phyloP scores from a whole-genome alignment of 2,329 filamentous ascomycete genomes.

The Grosmannia clavigera region DNA sequence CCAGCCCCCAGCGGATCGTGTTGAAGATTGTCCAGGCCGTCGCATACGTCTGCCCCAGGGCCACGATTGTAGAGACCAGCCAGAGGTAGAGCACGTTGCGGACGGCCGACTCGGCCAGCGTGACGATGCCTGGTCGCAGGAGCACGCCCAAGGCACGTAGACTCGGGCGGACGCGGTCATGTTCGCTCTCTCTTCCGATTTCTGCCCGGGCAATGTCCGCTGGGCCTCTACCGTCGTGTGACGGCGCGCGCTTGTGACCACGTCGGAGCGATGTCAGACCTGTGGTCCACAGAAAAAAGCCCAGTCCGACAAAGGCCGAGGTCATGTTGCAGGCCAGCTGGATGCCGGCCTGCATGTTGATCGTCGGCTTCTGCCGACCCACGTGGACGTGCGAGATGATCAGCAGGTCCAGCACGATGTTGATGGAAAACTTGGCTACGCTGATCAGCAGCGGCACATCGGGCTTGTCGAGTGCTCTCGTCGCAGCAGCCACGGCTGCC shows the following conservation, averaged over 20 bases:
- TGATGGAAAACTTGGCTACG: constrained; percentile 48
- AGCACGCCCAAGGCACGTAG: constrained; percentile 36
- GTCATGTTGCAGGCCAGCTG: constrained; percentile 47
- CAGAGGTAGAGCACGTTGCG: constrained; percentile 60
- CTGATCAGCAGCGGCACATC: constrained; percentile 58
- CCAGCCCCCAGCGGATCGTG: constrained; percentile 60
- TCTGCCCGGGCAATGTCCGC: no score
- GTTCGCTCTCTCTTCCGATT: neutral
- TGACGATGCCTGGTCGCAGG: constrained; percentile 42
- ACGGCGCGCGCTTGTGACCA: neutral
- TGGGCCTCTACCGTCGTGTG: neutral
- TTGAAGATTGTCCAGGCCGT: constrained; percentile 65
- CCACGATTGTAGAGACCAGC: constrained; percentile 52
- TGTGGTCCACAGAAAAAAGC: constrained; percentile 43
- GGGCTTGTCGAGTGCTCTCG: constrained; percentile 53
- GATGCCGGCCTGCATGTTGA: constrained; percentile 53
- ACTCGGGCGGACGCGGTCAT: constrained; percentile 19
- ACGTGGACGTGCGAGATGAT: constrained; percentile 56
- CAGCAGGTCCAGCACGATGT: constrained; percentile 55
- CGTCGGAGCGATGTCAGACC: constrained; percentile 12
- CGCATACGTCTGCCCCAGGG: constrained; percentile 50
- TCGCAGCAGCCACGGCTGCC: constrained; percentile 46
- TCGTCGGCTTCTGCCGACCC: constrained; percentile 35
- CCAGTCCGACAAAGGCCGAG: constrained; percentile 41
- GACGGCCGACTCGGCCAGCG: constrained; percentile 51